Evolutionary conservation across 2,329 filamentous ascomycete genomes (phyloP), one percentile per base, ranked within the genome.

Genomic region (Xylariaceae sp.): DNA sequence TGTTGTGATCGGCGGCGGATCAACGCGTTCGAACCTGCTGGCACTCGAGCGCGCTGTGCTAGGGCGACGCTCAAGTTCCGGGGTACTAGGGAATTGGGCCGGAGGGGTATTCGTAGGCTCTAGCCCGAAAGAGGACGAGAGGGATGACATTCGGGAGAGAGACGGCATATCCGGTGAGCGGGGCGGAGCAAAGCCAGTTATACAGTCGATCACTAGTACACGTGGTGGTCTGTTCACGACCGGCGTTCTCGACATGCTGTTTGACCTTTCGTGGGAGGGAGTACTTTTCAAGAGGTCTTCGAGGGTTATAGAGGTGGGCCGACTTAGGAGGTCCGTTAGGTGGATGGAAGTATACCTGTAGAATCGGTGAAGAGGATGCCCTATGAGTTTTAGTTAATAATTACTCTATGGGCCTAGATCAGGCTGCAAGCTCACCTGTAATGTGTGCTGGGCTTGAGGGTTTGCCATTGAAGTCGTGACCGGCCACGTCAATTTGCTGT

Each of bases 191-290:
- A 82, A 77, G 49, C 77, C 79, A 6, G 81, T 84, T 63, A 84
- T 82, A 67, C 84, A 87, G 69, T 87, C 84, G 33, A 87, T 80
- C 6, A 87, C 80, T 0, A 87, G 75, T 11, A 86, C 81, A 23
- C 72, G 68, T 29, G 75, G 70, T 1, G 67, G 59, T 24, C 63
- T 68, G 32, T 66, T 68, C 4, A 61, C 36, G 39, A 55, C 44
- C 4, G 66, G 62, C 11, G 59, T 35, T 46, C 48, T 54, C 8
- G 55, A 58, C 23, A 33, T n/a, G 21, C 55, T 58, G 15, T 32
- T 52, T 33, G 55, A 50, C 48, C 51, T 50, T 15, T 43, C 44
- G 30, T 58, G 58, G 11, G 51, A 37, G 27, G 51, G 45, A 15
- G 46, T 26, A 11, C 15, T 23, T 48, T 53, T 58, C 2, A 56